These are phyloP conservation scores for Leccinum imitatum DNA, from an alignment of 768 basidiomycete genomes.

Conservation along the genomic window DNA sequence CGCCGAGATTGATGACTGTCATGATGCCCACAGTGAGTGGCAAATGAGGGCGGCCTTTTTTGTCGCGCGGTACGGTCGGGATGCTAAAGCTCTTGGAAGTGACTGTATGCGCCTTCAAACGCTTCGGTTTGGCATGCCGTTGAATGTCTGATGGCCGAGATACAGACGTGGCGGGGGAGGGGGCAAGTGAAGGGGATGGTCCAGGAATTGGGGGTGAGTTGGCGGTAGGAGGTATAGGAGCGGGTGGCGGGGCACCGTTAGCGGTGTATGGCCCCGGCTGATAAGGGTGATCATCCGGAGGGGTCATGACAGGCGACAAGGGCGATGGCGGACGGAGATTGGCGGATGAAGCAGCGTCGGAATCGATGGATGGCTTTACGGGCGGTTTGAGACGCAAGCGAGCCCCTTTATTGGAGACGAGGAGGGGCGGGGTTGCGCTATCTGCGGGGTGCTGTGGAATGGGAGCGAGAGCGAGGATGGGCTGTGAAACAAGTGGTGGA, in stretches of 20 bases:
- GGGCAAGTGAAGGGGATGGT: conserved; percentile 18
- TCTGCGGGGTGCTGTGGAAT: conserved; percentile 20
- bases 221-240: conserved; percentile 15
- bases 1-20: conserved; percentile 74
- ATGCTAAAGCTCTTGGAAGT: conserved; percentile 76
- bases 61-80: conserved; percentile 76
- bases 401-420: conserved; percentile 49
- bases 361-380: conserved; percentile 28
- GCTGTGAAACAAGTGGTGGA: conserved; percentile 23
- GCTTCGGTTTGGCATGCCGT: conserved; percentile 65
- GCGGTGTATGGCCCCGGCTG: conserved; percentile 22
- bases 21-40: conserved; percentile 86
- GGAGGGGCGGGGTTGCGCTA: conserved; percentile 28
- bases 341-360: conserved; percentile 15
- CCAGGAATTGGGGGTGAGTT: conserved; percentile 24
- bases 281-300: conserved; percentile 35
- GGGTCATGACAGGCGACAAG: conserved; percentile 35
- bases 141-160: conserved; percentile 31
- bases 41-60: conserved; percentile 64
- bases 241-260: conserved; percentile 24
- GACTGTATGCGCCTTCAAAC: conserved; percentile 78
- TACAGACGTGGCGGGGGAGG: conserved; percentile 20
- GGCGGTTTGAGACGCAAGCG: conserved; percentile 51
- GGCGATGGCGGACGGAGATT: conserved; percentile 30
- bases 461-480: conserved; percentile 29